These are phyloP conservation scores for Aureobasidium sp. DNA, from an alignment of 2,329 filamentous ascomycete species.

Conservation along the genomic window DNA sequence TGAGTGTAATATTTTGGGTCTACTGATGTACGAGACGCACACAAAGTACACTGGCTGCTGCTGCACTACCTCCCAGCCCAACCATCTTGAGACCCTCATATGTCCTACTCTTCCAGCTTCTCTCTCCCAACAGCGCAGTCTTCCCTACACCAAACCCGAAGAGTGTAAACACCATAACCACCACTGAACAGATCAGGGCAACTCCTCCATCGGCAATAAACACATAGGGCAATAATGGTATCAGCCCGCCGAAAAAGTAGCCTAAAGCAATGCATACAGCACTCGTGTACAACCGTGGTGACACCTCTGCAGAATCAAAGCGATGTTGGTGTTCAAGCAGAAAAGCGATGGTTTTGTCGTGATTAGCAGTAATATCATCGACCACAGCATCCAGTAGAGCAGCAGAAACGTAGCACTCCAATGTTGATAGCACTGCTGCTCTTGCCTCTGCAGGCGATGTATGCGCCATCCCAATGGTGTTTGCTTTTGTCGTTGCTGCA, in stretches of 20 bases:
- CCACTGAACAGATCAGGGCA: slow-evolving; percentile 52
- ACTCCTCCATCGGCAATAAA: slow-evolving; percentile 38
- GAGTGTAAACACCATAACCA: slow-evolving; percentile 52
- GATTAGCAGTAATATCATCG: not conserved
- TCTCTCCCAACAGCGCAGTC: slow-evolving; percentile 44
- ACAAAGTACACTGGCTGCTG: slow-evolving; percentile 53
- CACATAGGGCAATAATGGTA: slow-evolving; percentile 66
- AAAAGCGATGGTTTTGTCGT: slow-evolving; percentile 3
- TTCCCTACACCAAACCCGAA: slow-evolving; percentile 60
- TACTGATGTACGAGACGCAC: slow-evolving; percentile 16
- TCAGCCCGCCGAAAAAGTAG: slow-evolving; percentile 62
- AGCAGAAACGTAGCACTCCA: slow-evolving; percentile 1
- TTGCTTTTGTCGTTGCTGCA: slow-evolving; percentile 37
- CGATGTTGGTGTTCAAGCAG: slow-evolving; percentile 34
- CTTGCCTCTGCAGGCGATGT: slow-evolving; percentile 2
- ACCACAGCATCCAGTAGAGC: not conserved
- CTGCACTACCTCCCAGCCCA: slow-evolving; percentile 56
- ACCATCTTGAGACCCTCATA: slow-evolving; percentile 52
- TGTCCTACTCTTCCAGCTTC: slow-evolving; percentile 16
- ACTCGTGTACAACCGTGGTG: slow-evolving; percentile 39
- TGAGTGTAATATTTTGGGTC: not conserved
- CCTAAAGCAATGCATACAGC: slow-evolving; percentile 59
- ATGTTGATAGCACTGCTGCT: not conserved
- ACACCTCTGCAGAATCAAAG: slow-evolving; percentile 35
- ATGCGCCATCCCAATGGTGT: slow-evolving; percentile 25